These are phyloP conservation scores for Cochlearia excelsa DNA, from an alignment of 345 rosid genomes.

Conservation along the genomic window DNA sequence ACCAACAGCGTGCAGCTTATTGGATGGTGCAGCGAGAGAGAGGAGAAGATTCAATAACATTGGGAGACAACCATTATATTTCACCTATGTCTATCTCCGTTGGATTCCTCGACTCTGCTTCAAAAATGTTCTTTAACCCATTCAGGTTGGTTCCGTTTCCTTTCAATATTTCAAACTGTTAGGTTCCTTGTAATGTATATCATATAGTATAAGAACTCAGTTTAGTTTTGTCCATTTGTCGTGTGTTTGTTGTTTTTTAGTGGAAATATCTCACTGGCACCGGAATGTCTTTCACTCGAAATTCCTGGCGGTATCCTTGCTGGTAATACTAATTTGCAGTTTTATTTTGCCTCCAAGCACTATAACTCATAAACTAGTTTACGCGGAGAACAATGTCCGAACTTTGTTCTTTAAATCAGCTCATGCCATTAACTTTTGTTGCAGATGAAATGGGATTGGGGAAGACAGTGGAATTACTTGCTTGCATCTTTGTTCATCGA, in stretches of 20 bases:
- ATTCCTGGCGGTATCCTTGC: constrained; percentile 96
- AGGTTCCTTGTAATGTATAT: no score
- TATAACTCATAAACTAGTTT: background rate
- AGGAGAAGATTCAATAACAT: constrained; percentile 47
- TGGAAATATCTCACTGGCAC: constrained; percentile 67
- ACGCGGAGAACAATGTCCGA: background rate
- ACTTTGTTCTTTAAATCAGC: constrained; percentile 1
- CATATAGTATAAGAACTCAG: no score
- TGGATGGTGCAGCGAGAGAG: constrained; percentile 96
- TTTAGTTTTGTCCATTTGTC: no score
- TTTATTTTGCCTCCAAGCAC: constrained; percentile 18
- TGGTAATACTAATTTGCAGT: constrained; percentile 47
- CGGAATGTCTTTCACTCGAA: constrained; percentile 49
- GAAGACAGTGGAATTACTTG: constrained; percentile 93
- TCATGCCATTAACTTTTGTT: constrained; percentile 16
- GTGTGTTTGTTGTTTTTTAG: constrained; percentile 49
- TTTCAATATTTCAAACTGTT: no score
- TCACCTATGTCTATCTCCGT: constrained; percentile 71
- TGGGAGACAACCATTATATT: constrained; percentile 39
- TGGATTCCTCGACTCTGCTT: constrained; percentile 57
- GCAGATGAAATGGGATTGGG: constrained; percentile 99
- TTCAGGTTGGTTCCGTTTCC: constrained; percentile 63
- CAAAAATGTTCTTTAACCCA: constrained; percentile 88
- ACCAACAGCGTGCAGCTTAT: constrained; percentile 88
- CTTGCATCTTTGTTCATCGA: constrained; percentile 73